phyloP scores from a whole-genome alignment of 129 eudicot species.

The Centrapalus pauciflorus region DNA sequence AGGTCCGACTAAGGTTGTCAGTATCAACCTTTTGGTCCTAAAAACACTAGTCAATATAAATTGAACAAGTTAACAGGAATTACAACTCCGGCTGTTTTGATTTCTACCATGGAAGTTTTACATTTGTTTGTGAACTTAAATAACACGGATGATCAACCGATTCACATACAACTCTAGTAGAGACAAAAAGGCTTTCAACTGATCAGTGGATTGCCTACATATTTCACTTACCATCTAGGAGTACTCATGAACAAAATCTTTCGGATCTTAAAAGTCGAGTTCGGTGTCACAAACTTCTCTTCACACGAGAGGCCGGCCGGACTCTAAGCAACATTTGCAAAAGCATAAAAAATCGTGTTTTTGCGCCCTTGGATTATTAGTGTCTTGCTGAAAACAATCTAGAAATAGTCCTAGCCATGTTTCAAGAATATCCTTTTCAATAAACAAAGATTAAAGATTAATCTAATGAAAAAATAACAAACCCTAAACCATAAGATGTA shows the following conservation, averaged over 20 bases:
- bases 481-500: background rate
- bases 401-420: background rate
- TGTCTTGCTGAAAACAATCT: background rate
- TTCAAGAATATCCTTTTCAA: background rate
- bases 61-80: too few species aligned
- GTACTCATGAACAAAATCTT: background rate
- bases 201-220: background rate
- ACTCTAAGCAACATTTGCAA: background rate
- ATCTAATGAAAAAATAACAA: background rate
- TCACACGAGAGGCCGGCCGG: background rate
- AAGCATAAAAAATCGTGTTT: background rate
- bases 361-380: constrained; percentile 1
- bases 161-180: background rate
- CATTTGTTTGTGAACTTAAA: background rate
- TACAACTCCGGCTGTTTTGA: background rate
- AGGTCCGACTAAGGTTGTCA: too few species aligned
- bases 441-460: background rate
- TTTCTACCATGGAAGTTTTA: background rate
- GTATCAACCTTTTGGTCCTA: too few species aligned
- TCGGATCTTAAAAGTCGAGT: background rate
- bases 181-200: too few species aligned
- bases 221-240: background rate
- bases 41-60: too few species aligned
- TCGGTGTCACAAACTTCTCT: background rate
- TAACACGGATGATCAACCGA: background rate